Evolutionary conservation across 352 stramenopile genomes (phyloP).

Genomic region (Pythium volutum): DNA sequence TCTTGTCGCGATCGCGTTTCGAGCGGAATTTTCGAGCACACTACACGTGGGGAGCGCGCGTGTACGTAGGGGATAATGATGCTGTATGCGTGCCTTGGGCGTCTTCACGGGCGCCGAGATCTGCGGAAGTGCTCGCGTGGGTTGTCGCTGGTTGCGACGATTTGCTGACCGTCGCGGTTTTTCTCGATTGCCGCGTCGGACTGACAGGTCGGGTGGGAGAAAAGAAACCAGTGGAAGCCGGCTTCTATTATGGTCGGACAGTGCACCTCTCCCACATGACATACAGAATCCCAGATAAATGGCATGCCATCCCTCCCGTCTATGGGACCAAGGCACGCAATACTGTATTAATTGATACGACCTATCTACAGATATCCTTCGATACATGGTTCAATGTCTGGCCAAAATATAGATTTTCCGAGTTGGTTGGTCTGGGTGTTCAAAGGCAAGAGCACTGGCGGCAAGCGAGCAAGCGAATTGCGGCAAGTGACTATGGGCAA

Average conservation of each 20-base stretch:
- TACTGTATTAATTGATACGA: slow-evolving; percentile 6
- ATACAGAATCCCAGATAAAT: slow-evolving; percentile 6
- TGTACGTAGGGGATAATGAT: neutral
- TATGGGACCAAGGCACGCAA: neutral
- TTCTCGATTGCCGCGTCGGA: slow-evolving; percentile 17
- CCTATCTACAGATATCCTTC: too few species aligned
- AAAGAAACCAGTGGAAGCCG: slow-evolving; percentile 15
- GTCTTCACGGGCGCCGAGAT: neutral
- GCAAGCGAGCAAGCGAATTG: slow-evolving; percentile 1
- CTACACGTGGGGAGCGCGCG: neutral
- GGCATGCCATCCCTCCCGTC: neutral
- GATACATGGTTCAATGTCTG: neutral
- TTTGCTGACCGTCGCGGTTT: neutral
- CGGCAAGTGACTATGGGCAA: slow-evolving; percentile 45
- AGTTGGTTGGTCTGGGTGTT: slow-evolving; percentile 21
- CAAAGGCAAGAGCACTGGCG: slow-evolving; percentile 9
- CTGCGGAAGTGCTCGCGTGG: neutral
- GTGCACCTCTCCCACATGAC: neutral
- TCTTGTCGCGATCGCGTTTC: neutral
- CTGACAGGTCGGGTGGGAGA: slow-evolving; percentile 2
- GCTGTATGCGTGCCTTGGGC: neutral
- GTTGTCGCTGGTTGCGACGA: neutral
- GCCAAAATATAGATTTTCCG: slow-evolving; percentile 10
- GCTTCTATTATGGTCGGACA: slow-evolving; percentile 10
- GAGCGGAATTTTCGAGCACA: neutral